These are phyloP conservation scores for Sphagnum tenellum DNA, from an alignment of 225 moss, liverwort and hornwort species.

Conservation along the genomic window DNA sequence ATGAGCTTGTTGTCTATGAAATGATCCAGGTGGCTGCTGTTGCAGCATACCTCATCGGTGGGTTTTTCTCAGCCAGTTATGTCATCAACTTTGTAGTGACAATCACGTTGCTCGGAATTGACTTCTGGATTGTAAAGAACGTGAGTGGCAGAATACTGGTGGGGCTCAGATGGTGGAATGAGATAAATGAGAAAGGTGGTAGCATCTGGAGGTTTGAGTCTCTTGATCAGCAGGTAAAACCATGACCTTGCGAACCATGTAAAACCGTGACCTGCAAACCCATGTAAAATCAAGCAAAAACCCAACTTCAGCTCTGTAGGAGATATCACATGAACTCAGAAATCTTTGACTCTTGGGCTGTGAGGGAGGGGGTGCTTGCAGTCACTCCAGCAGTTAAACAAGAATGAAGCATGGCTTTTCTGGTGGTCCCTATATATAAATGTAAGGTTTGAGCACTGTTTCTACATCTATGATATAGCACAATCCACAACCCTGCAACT, in stretches of 20 bases:
- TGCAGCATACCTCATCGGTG: constrained; percentile 59
- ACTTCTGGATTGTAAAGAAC: constrained; percentile 94
- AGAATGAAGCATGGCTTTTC: constrained; percentile 72
- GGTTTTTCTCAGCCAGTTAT: constrained; percentile 65
- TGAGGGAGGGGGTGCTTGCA: constrained; percentile 7
- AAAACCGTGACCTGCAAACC: too few relatives aligned
- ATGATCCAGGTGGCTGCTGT: constrained; percentile 55
- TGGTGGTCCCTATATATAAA: constrained; percentile 78
- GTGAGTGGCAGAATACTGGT: constrained; percentile 85
- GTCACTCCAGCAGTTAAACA: constrained; percentile 57
- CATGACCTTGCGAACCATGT: too few relatives aligned
- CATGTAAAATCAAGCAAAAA: too few relatives aligned
- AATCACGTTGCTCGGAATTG: constrained; percentile 52
- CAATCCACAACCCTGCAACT: too few relatives aligned
- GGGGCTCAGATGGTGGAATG: constrained; percentile 94
- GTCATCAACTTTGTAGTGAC: constrained; percentile 76
- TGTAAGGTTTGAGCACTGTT: constrained; percentile 17
- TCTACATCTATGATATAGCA: too few relatives aligned
- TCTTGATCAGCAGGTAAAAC: constrained; percentile 60
- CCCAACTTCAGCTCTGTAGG: too few relatives aligned
- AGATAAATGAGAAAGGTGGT: constrained; percentile 49
- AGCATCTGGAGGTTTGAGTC: constrained; percentile 94
- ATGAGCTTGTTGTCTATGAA: not conserved
- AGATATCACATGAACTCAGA: too few relatives aligned
- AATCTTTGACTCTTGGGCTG: too few relatives aligned